Evolutionary conservation across 768 basidiomycete species (phyloP).

Genomic region (Cyclocybe aegerita): DNA sequence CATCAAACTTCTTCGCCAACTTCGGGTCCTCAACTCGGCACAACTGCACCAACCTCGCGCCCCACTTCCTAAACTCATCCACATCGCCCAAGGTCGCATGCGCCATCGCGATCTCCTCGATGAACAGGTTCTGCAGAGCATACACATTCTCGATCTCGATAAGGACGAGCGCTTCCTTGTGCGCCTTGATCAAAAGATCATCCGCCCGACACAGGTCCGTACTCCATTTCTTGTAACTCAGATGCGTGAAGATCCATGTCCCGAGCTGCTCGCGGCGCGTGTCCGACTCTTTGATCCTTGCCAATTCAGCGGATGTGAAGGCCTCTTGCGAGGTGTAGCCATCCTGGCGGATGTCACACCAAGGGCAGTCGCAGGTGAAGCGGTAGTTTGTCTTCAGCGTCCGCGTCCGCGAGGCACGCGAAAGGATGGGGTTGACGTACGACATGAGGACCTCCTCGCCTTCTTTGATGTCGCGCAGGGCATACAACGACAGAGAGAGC

Average conservation of each 20-base stretch:
- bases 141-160: conserved; percentile 42
- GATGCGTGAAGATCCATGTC: conserved; percentile 33
- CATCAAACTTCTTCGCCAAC: conserved; percentile 27
- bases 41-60: conserved; percentile 27
- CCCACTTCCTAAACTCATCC: conserved; percentile 34
- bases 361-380: conserved; percentile 40
- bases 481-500: conserved; percentile 39
- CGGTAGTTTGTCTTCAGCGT: conserved; percentile 37
- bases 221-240: conserved; percentile 41
- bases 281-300: conserved; percentile 27
- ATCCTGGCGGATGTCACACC: conserved; percentile 28
- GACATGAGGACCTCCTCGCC: conserved; percentile 47
- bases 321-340: neutral
- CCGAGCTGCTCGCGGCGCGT: conserved; percentile 30
- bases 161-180: conserved; percentile 35
- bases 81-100: conserved; percentile 41
- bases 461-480: conserved; percentile 33
- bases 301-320: conserved; percentile 4
- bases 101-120: conserved; percentile 42
- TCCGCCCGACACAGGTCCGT: conserved; percentile 40
- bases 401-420: conserved; percentile 30
- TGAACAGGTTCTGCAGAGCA: conserved; percentile 37
- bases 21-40: conserved; percentile 29
- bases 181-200: conserved; percentile 36
- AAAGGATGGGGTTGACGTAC: conserved; percentile 40